phyloP scores from a whole-genome alignment of 176 grass and related monocot genomes.

The Ampelocalamus luodianensis region DNA sequence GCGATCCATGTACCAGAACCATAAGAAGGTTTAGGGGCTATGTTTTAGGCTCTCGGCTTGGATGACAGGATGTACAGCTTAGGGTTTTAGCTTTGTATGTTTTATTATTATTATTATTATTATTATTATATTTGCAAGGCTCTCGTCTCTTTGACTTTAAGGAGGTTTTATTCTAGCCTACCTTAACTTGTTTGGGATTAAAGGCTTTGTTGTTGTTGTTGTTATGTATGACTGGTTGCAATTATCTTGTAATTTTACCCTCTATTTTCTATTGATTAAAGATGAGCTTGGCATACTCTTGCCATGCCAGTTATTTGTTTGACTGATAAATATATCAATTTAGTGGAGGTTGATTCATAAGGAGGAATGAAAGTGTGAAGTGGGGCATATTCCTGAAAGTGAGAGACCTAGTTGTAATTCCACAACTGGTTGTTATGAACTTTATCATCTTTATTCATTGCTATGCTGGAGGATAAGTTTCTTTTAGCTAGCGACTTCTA shows the following conservation, averaged over 20 bases:
- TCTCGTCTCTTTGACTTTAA: too few relatives aligned
- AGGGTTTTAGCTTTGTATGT: too few relatives aligned
- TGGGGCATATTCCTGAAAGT: not conserved
- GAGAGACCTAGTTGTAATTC: not conserved
- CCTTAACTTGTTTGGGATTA: too few relatives aligned
- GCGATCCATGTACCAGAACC: too few relatives aligned
- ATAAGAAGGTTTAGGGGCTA: too few relatives aligned
- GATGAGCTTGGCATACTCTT: not conserved
- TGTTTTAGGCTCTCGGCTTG: too few relatives aligned
- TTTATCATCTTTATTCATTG: not conserved
- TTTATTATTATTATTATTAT: too few relatives aligned
- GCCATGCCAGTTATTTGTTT: not conserved
- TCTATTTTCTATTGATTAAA: not conserved
- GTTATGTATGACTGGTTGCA: not conserved
- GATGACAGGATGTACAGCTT: too few relatives aligned
- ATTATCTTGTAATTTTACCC: not conserved
- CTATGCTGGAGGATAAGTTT: slow-evolving; percentile 8
- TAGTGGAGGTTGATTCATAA: not conserved
- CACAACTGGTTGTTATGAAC: not conserved
- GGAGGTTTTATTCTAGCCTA: too few relatives aligned
- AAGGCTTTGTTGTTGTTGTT: too few relatives aligned
- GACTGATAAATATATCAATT: slow-evolving; percentile 4
- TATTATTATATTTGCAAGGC: too few relatives aligned
- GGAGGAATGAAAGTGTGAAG: not conserved
- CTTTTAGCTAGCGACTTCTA: not conserved